A percentile compares a stretch with the other conserved stretches of the same genome.
These are phyloP conservation scores for Stephania japonica DNA, from an alignment of 164 flowering plant genomes.

Conservation along the genomic window DNA sequence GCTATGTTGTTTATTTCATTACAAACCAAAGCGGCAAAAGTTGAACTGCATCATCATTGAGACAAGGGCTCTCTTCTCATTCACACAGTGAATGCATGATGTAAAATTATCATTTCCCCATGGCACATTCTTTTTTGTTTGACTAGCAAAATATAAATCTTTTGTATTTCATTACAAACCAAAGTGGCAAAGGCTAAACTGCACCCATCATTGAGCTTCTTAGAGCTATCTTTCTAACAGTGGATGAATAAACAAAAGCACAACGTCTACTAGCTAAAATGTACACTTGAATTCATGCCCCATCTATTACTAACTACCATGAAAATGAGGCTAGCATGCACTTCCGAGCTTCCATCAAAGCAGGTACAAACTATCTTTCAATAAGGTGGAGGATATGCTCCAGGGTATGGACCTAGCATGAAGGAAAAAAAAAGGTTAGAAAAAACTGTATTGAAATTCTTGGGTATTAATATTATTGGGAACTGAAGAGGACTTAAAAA, in stretches of 20 bases:
- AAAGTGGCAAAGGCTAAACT: background rate
- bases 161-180: background rate
- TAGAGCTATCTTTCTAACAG: background rate
- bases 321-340: too few relatives aligned
- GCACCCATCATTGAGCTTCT: background rate
- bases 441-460: background rate
- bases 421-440: background rate
- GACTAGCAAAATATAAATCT: too few relatives aligned
- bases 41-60: background rate
- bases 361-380: conserved; percentile 9
- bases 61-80: too few relatives aligned
- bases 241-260: background rate
- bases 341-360: background rate
- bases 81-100: too few relatives aligned
- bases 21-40: background rate
- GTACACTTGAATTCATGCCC: background rate
- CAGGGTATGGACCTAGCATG: conserved; percentile 27
- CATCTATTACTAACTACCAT: background rate
- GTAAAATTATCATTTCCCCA: background rate
- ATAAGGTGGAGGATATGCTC: conserved; percentile 32
- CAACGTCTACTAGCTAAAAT: too few relatives aligned
- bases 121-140: background rate
- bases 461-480: too few relatives aligned
- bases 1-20: background rate
- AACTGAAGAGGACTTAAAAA: too few relatives aligned